These are phyloP conservation scores for Protomyces gravidus DNA, from an alignment of 1,139 yeast genomes.

Conservation along the genomic window DNA sequence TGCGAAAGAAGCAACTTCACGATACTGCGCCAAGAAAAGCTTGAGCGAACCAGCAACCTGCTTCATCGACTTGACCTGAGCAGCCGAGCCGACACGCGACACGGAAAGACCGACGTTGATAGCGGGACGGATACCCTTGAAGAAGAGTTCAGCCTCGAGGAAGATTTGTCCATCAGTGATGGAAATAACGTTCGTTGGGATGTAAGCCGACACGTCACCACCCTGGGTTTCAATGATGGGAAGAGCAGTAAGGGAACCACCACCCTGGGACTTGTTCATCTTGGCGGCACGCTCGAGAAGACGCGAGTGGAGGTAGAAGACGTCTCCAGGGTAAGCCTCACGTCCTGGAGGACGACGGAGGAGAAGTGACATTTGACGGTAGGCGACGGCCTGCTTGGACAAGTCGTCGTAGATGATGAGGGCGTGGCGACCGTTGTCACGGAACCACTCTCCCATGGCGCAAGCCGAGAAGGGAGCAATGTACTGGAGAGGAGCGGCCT, in stretches of 20 bases:
- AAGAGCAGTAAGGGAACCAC: constrained; percentile 92
- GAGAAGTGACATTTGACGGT: constrained; percentile 97
- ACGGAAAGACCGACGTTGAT: constrained; percentile 99
- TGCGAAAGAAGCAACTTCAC: constrained; percentile 99
- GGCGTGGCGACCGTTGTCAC: constrained; percentile 98
- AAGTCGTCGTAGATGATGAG: constrained; percentile 95
- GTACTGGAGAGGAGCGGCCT: constrained; percentile 99
- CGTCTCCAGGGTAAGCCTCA: constrained; percentile 97
- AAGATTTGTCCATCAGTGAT: constrained; percentile 96
- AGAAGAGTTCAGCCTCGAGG: constrained; percentile 99
- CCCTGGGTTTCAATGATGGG: constrained; percentile 98
- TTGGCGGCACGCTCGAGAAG: constrained; percentile 96
- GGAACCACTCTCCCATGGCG: constrained; percentile 99
- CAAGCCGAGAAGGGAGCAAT: constrained; percentile 99
- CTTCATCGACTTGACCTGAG: constrained; percentile 99
- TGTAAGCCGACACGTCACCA: constrained; percentile 98
- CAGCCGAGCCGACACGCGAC: constrained; percentile 99
- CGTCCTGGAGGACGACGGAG: constrained; percentile 98
- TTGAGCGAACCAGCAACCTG: constrained; percentile 99
- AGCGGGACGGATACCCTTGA: constrained; percentile 99
- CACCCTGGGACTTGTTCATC: constrained; percentile 85
- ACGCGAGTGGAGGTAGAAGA: constrained; percentile 93
- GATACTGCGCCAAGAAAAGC: constrained; percentile 99
- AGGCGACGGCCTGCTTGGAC: constrained; percentile 99
- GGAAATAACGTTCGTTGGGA: constrained; percentile 92